phyloP scores from a whole-genome alignment of 176 grass and related monocot genomes.

The Triticum urartu region DNA sequence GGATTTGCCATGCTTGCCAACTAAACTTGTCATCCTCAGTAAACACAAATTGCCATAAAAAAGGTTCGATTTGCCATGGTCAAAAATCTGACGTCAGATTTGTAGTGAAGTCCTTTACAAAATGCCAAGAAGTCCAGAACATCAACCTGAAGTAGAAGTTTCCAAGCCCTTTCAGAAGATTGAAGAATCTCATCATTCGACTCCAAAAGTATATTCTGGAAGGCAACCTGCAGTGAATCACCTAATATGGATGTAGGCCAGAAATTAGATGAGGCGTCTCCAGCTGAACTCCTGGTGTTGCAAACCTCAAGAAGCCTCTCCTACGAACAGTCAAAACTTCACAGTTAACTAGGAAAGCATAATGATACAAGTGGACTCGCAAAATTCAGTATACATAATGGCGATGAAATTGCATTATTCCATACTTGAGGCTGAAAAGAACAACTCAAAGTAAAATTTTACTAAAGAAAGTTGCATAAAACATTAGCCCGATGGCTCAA shows the following conservation, averaged over 20 bases:
- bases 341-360: constrained; percentile 28
- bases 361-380: background rate
- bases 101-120: background rate
- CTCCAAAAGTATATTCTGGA: constrained; percentile 97
- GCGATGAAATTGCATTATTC: constrained; percentile 1
- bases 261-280: constrained; percentile 49
- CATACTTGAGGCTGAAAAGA: background rate
- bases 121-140: constrained; percentile 30
- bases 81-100: too few species aligned
- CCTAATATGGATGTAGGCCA: constrained; percentile 87
- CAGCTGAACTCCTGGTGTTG: constrained; percentile 60
- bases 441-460: background rate
- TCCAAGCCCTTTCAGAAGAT: constrained; percentile 95
- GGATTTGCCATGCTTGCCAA: too few species aligned
- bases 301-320: constrained; percentile 93
- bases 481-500: background rate
- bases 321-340: constrained; percentile 45
- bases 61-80: too few species aligned
- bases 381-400: constrained; percentile 7
- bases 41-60: too few species aligned
- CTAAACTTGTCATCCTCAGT: too few species aligned
- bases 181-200: constrained; percentile 93
- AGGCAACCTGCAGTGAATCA: constrained; percentile 89
- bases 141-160: constrained; percentile 88
- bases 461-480: background rate